A percentile compares a stretch with the other conserved stretches of the same genome.
These are phyloP conservation scores for Phylloporus arenicola DNA, from an alignment of 768 basidiomycete species.

Conservation along the genomic window DNA sequence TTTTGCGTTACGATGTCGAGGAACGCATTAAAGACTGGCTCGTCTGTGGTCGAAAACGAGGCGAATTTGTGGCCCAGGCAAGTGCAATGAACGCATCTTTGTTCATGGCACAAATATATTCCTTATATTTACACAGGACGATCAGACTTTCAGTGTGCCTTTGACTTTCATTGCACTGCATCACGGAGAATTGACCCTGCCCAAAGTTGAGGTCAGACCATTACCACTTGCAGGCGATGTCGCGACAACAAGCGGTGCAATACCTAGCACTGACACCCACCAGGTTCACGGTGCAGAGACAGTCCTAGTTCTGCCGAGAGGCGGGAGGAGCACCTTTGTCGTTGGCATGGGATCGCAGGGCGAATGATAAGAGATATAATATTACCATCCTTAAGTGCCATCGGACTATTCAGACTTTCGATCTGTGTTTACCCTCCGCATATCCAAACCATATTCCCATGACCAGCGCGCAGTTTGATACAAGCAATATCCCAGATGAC, in stretches of 20 bases:
- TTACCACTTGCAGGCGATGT: slow-evolving; percentile 47
- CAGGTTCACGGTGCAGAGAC: slow-evolving; percentile 82
- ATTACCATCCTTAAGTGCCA: background rate
- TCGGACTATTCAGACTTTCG: background rate
- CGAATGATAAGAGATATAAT: slow-evolving; percentile 7
- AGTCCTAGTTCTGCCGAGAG: slow-evolving; percentile 76
- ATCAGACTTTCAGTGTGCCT: slow-evolving; percentile 49
- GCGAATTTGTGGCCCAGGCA: slow-evolving; percentile 73
- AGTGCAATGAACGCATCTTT: slow-evolving; percentile 15
- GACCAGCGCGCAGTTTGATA: slow-evolving; percentile 48
- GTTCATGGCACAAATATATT: background rate
- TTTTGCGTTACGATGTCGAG: slow-evolving; percentile 75
- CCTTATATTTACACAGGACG: slow-evolving; percentile 44
- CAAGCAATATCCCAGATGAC: slow-evolving; percentile 54
- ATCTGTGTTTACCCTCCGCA: slow-evolving; percentile 32
- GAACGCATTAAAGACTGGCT: slow-evolving; percentile 84
- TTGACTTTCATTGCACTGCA: slow-evolving; percentile 84
- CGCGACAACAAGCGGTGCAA: slow-evolving; percentile 43
- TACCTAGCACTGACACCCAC: slow-evolving; percentile 72
- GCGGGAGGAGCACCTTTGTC: slow-evolving; percentile 76
- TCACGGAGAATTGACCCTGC: slow-evolving; percentile 74
- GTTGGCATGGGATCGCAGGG: slow-evolving; percentile 57
- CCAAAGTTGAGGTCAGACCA: slow-evolving; percentile 63
- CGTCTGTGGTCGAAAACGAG: slow-evolving; percentile 82
- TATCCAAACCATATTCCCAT: slow-evolving; percentile 52